Evolutionary conservation across 371 early-diverging fungal species (phyloP).

Genomic region (Synchytrium microbalum): DNA sequence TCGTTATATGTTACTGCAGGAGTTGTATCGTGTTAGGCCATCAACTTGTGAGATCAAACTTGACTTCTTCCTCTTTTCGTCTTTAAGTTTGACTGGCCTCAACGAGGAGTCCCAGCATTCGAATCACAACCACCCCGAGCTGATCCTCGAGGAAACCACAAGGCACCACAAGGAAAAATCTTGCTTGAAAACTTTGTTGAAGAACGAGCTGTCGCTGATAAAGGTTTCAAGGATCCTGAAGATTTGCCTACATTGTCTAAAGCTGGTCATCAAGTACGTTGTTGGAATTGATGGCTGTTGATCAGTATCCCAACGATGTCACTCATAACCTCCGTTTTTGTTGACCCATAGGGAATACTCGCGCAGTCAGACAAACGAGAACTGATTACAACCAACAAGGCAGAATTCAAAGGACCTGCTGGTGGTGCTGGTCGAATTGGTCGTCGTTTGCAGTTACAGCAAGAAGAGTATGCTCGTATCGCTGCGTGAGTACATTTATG

Average conservation of each 20-base stretch:
- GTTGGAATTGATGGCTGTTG: no score
- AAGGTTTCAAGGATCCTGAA: not conserved
- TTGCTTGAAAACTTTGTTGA: slow-evolving; percentile 6
- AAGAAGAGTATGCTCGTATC: not conserved
- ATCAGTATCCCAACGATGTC: no score
- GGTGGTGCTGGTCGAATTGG: not conserved
- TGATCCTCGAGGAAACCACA: not conserved
- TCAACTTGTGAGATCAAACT: not conserved
- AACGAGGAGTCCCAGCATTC: not conserved
- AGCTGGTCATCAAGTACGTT: slow-evolving; percentile 3
- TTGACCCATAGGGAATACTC: not conserved
- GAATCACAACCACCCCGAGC: not conserved
- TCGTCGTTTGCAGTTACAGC: not conserved
- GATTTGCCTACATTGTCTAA: not conserved
- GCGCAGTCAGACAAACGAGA: not conserved
- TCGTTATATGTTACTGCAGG: no score
- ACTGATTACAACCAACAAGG: not conserved
- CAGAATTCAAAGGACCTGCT: not conserved
- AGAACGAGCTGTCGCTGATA: slow-evolving; percentile 3
- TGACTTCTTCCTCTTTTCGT: not conserved
- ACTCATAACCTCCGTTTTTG: no score
- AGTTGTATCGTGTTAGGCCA: no score
- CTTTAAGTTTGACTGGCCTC: not conserved
- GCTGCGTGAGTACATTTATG: no score
- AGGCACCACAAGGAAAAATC: not conserved